Evolutionary conservation across 2,329 filamentous ascomycete genomes (phyloP).

Genomic region (Shiraia bambusicola): DNA sequence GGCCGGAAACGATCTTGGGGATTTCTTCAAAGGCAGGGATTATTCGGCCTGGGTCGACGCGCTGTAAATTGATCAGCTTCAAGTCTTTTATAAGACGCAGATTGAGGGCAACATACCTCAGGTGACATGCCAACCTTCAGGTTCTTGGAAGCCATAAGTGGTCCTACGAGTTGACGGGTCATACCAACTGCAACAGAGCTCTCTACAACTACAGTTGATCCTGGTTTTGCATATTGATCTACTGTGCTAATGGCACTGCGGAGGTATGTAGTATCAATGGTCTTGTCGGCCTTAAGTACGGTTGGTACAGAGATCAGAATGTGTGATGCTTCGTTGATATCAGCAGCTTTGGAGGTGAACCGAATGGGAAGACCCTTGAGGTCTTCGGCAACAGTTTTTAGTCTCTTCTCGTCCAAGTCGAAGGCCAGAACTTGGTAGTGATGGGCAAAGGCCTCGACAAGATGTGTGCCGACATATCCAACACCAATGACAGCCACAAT

Average conservation of each 20-base stretch:
- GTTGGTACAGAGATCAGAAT: slow-evolving; percentile 59
- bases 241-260: slow-evolving; percentile 49
- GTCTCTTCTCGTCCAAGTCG: slow-evolving; percentile 10
- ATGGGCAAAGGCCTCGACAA: slow-evolving; percentile 49
- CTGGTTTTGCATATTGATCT: slow-evolving; percentile 45
- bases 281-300: slow-evolving; percentile 50
- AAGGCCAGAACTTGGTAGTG: slow-evolving; percentile 48
- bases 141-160: slow-evolving; percentile 42
- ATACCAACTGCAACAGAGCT: slow-evolving; percentile 59
- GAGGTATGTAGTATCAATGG: slow-evolving; percentile 53
- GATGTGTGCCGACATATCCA: slow-evolving; percentile 56
- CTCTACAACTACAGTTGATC: slow-evolving; percentile 55
- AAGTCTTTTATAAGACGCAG: background rate
- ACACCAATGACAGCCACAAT: slow-evolving; percentile 52
- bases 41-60: slow-evolving; percentile 54
- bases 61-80: slow-evolving; percentile 12
- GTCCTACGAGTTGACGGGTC: slow-evolving; percentile 54
- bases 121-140: slow-evolving; percentile 39
- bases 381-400: slow-evolving; percentile 2
- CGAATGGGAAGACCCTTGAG: slow-evolving; percentile 8
- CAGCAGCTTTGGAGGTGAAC: slow-evolving; percentile 27
- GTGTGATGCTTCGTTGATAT: slow-evolving; percentile 51
- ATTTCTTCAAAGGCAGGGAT: slow-evolving; percentile 47
- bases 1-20: slow-evolving; percentile 57
- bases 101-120: slow-evolving; percentile 8